Base-by-base conservation (phyloP, 495 filamentous ascomycete genomes). In the Pyronema domesticum region DNA sequence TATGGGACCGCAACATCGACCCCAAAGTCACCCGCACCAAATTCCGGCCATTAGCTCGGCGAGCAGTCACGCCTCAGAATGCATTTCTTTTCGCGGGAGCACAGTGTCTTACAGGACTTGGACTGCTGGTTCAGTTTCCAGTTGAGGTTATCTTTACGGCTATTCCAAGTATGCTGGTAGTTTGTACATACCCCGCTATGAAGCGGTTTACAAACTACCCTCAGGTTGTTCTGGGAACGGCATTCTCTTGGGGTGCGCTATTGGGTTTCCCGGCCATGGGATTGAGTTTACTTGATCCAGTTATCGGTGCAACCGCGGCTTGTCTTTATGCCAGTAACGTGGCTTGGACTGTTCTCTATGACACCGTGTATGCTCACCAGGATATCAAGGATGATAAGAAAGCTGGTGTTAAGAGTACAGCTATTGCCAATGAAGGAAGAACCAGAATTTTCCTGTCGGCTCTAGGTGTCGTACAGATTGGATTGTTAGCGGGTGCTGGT, bases 341-440 rank as follows among this genome's bases (percentile, higher is more conserved):
- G 23, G 80, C 88, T 0, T 98, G 91, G 91, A 95, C 91, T 8
- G 77, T 96, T 42, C 66, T 95, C 54, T 98, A 98, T 63, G 91
- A 98, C 69, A 95, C 94, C 82, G 94, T 98, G 15, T 98, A 98
- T 69, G 91, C 93, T 35, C 89, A 95, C 69, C 95, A 95, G 83
- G 91, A 98, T 58, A 89, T 98, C 66, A 84, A 82, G 64, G 91
- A 98, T 60, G 91, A 98, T 65, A 78, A 79, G 35, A 84, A 84
- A 65, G 89, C 84, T 0, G 91, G 91, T 0, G 94, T 98, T 70
- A 96, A 95, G 71, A 87, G 82, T 59, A 98, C 95, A 64, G 89
- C 85, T 14, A 74, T 96, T 18, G 81, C 82, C 64, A 88, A 98
- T 60, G 85, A 93, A 56, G 73, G 80, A 19, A 77, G 94, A 59